A percentile compares a stretch with the other conserved stretches of the same genome.
Evolutionary conservation across 305 asterid species (phyloP).

Genomic region (Euphrasia arctica): DNA sequence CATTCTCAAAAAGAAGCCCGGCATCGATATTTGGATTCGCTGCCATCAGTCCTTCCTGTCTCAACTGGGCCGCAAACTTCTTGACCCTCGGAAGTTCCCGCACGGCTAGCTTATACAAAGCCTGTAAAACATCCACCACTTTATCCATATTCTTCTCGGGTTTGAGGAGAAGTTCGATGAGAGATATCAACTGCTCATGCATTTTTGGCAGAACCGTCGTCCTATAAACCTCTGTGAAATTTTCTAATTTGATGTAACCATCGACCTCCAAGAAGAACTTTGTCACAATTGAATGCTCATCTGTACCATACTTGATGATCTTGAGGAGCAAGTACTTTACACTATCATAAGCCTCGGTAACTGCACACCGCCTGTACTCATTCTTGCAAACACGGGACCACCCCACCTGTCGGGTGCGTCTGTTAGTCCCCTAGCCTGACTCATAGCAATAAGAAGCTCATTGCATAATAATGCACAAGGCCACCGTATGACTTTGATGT

Average conservation of each 20-base stretch:
- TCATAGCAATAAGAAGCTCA: conserved; percentile 76
- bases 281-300: conserved; percentile 67
- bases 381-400: conserved; percentile 79
- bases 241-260: conserved; percentile 40
- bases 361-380: conserved; percentile 95
- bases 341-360: conserved; percentile 81
- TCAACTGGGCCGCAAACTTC: conserved; percentile 53
- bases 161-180: conserved; percentile 53
- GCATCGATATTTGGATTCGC: conserved; percentile 29
- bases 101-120: conserved; percentile 77
- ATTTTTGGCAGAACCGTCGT: conserved; percentile 50
- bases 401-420: conserved; percentile 57
- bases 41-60: conserved; percentile 74
- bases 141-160: conserved; percentile 51
- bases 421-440: conserved; percentile 65
- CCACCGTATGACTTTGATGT: conserved; percentile 88
- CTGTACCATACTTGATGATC: conserved; percentile 57
- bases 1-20: conserved; percentile 64
- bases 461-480: conserved; percentile 87
- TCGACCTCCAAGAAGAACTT: conserved; percentile 64
- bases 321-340: conserved; percentile 66
- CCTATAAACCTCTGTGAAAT: conserved; percentile 60
- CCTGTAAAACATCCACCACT: conserved; percentile 72
- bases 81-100: conserved; percentile 68
- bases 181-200: conserved; percentile 57